Evolutionary conservation across 208 protist species (phyloP).

Genomic region (Porcisia deanei): DNA sequence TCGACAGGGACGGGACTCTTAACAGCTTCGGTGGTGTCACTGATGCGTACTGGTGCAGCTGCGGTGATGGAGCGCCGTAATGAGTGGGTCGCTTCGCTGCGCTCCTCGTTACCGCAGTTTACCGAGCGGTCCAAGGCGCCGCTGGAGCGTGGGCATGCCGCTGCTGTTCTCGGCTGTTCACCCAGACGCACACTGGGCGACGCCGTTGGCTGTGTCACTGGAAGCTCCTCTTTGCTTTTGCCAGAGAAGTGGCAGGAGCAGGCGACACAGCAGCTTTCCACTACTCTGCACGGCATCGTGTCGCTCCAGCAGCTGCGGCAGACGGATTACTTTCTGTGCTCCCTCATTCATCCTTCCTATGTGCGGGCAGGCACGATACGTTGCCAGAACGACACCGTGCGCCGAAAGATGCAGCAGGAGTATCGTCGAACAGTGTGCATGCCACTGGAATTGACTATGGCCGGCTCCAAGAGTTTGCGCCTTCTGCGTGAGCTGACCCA

Average conservation of each 20-base stretch:
- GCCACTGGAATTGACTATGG: conserved; percentile 63
- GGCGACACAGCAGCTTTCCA: conserved; percentile 29
- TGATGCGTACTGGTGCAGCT: not conserved
- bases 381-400: not conserved
- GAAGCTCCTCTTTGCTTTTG: conserved; percentile 20
- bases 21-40: not conserved
- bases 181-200: conserved; percentile 16
- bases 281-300: conserved; percentile 49
- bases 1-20: not conserved
- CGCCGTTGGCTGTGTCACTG: not conserved
- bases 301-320: conserved; percentile 18
- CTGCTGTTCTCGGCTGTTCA: conserved; percentile 8
- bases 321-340: conserved; percentile 71
- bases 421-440: conserved; percentile 55
- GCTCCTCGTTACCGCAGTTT: conserved; percentile 16
- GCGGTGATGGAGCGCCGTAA: conserved; percentile 19
- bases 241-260: conserved; percentile 27
- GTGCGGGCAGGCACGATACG: conserved; percentile 17
- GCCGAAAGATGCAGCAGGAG: conserved; percentile 7
- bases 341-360: conserved; percentile 80
- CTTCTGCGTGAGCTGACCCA: conserved; percentile 31
- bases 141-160: conserved; percentile 1
- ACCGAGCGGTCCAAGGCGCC: conserved; percentile 6
- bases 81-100: conserved; percentile 24
- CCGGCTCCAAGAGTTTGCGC: conserved; percentile 51